Conservation (phyloP, 208 protist species). For the Willaertia magna region DNA sequence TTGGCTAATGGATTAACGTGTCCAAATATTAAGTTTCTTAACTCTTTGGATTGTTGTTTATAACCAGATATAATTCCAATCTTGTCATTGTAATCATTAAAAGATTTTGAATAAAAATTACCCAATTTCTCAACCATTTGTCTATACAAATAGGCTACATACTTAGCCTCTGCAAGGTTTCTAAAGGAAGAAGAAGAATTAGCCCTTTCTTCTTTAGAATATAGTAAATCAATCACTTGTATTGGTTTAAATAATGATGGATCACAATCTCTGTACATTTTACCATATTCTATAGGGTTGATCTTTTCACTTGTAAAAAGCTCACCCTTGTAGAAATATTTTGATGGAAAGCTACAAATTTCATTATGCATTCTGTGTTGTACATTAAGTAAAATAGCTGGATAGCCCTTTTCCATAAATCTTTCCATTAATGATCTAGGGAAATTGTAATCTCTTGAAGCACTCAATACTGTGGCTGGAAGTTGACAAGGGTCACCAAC, state of each 20-base stretch:
- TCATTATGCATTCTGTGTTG: conserved; percentile 76
- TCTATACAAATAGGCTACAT: background rate
- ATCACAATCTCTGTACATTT: too few species aligned
- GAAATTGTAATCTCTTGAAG: conserved; percentile 44
- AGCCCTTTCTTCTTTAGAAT: background rate
- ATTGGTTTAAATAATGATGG: background rate
- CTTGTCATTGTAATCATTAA: background rate
- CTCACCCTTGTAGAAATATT: conserved; percentile 50
- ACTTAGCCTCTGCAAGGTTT: background rate
- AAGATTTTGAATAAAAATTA: background rate
- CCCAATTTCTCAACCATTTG: background rate
- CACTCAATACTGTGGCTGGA: conserved; percentile 62
- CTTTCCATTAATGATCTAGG: conserved; percentile 52
- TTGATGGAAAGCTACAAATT: conserved; percentile 61
- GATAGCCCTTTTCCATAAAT: conserved; percentile 45
- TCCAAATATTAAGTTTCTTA: background rate
- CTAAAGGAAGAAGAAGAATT: background rate
- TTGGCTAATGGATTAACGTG: background rate
- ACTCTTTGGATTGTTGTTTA: background rate
- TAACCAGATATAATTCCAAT: background rate
- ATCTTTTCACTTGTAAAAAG: too few species aligned
- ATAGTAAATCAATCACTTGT: background rate
- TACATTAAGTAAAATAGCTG: conserved; percentile 48
- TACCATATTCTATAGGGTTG: too few species aligned
- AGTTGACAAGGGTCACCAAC: conserved; percentile 73